phyloP scores from a whole-genome alignment of 2,329 filamentous ascomycete species.

The Chrysosporium keratinophilum region DNA sequence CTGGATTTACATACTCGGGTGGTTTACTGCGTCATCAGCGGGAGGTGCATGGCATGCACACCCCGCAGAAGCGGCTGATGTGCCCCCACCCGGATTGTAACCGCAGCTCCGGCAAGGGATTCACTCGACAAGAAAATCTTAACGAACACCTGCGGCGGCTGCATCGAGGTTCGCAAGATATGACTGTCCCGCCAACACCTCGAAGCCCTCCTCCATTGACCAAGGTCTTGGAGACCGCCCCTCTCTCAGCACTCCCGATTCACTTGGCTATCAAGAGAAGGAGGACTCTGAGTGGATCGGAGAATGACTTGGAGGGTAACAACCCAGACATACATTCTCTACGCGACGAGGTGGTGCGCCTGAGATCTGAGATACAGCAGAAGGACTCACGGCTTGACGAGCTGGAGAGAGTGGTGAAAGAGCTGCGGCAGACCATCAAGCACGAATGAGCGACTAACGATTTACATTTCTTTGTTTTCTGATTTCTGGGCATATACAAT shows the following conservation, averaged over 20 bases:
- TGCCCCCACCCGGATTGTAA: constrained; percentile 84
- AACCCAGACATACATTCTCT: constrained; percentile 36
- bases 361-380: constrained; percentile 56
- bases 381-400: constrained; percentile 37
- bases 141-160: constrained; percentile 86
- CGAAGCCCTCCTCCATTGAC: not conserved
- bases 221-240: not conserved
- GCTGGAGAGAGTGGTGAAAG: constrained; percentile 24
- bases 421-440: constrained; percentile 12
- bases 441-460: not conserved
- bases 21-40: constrained; percentile 82
- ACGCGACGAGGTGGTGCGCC: constrained; percentile 55
- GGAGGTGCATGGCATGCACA: constrained; percentile 85
- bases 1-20: constrained; percentile 90
- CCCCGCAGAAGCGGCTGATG: constrained; percentile 77
- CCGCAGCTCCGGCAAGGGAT: constrained; percentile 75
- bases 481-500: not conserved
- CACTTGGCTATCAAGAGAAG: constrained; percentile 26
- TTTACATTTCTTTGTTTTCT: not conserved
- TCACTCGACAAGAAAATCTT: constrained; percentile 86
- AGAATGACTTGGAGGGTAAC: constrained; percentile 21
- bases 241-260: not conserved
- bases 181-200: not conserved
- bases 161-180: constrained; percentile 46
- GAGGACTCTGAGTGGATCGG: constrained; percentile 18